Evolutionary conservation across 495 filamentous ascomycete genomes (phyloP).

Genomic region (Elaphomyces granulatus): DNA sequence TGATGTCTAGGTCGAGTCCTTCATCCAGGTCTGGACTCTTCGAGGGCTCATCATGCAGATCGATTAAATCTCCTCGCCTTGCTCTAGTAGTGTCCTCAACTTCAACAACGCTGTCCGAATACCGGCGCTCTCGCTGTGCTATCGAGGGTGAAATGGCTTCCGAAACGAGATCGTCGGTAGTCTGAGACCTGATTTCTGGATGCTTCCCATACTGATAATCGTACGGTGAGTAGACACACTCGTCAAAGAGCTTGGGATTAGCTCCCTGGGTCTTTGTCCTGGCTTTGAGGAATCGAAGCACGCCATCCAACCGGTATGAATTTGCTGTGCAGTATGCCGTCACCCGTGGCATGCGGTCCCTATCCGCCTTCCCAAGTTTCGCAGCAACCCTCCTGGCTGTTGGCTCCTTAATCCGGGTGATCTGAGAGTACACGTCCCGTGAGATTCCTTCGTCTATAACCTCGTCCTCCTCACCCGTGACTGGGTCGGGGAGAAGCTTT

Average conservation of each 20-base stretch:
- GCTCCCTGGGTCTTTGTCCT: constrained; percentile 57
- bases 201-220: constrained; percentile 45
- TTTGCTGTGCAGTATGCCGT: constrained; percentile 94
- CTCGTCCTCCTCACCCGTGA: constrained; percentile 51
- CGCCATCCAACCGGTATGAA: constrained; percentile 70
- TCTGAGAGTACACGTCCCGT: constrained; percentile 90
- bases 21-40: constrained; percentile 18
- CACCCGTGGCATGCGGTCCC: constrained; percentile 72
- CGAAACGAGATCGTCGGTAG: constrained; percentile 12
- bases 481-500: constrained; percentile 83
- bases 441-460: constrained; percentile 35
- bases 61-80: constrained; percentile 39
- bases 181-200: constrained; percentile 11
- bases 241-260: constrained; percentile 82
- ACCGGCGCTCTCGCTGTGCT: constrained; percentile 42
- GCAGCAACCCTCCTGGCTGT: constrained; percentile 88
- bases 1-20: constrained; percentile 36
- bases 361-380: constrained; percentile 80
- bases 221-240: constrained; percentile 92
- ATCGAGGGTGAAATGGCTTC: constrained; percentile 15
- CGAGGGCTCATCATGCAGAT: constrained; percentile 31
- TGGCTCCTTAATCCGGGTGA: constrained; percentile 90
- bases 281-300: constrained; percentile 82
- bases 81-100: constrained; percentile 36
- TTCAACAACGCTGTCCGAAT: constrained; percentile 48